Evolutionary conservation across 495 filamentous ascomycete species (phyloP).

Genomic region (Penicillium herquei): DNA sequence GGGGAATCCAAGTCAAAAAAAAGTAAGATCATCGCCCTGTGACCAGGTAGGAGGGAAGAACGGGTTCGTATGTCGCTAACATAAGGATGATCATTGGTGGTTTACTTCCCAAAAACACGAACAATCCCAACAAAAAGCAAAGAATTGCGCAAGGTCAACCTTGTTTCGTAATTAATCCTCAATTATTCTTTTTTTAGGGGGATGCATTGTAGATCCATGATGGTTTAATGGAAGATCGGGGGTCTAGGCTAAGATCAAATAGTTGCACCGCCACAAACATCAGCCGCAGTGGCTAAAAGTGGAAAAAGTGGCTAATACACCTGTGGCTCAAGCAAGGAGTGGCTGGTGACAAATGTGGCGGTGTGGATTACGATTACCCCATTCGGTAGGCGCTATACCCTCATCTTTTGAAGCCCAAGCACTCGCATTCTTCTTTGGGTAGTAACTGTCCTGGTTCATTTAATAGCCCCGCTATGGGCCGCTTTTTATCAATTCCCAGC

Average conservation of each 20-base stretch:
- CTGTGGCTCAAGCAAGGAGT: conserved; percentile 27
- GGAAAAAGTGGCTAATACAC: no score
- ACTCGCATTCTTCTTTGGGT: not conserved
- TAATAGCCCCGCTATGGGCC: not conserved
- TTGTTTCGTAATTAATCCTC: not conserved
- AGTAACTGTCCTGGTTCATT: not conserved
- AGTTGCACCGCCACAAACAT: conserved; percentile 22
- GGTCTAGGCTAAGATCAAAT: conserved; percentile 8
- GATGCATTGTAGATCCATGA: conserved; percentile 9
- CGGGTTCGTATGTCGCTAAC: not conserved
- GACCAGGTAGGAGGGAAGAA: not conserved
- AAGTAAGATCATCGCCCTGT: no score
- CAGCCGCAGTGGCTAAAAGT: conserved; percentile 21
- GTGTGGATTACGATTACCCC: conserved; percentile 16
- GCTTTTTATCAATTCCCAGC: not conserved
- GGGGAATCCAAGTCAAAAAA: no score
- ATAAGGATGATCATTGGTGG: not conserved
- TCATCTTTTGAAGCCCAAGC: not conserved
- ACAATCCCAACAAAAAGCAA: conserved; percentile 14
- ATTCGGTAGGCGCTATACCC: conserved; percentile 8
- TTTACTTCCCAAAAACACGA: not conserved
- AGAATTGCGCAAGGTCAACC: not conserved
- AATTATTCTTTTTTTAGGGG: not conserved
- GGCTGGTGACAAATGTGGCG: conserved; percentile 25
- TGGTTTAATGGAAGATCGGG: not conserved